Evolutionary conservation across 306 rosid genomes (phyloP), one percentile per base, ranked within the genome.

Genomic region (Cicer judaicum): DNA sequence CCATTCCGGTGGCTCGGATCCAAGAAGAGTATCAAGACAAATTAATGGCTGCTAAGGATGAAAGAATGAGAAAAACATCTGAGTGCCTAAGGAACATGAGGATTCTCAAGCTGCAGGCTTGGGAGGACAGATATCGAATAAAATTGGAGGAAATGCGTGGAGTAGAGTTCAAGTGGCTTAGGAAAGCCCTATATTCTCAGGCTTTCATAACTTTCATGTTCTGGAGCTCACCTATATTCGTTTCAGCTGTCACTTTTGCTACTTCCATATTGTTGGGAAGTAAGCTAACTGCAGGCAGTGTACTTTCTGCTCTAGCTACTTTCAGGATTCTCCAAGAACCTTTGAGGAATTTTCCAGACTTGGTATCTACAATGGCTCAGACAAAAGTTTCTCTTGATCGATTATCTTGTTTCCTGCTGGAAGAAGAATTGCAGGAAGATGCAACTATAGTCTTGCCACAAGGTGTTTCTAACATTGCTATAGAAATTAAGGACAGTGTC

Each of bases 141-240:
- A 81, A 38, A 85, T 79, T 95, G 78, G 98, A 95, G 89, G 96
- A 95, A 46, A 95, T 95, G 98, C 92, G 98, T 1, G 86, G 90
- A 40, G 96, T 92, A 50, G 99, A 95, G 88, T 95, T 88, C 88
- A 92, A 85, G 83, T 95, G 97, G 97, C 96, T 95, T 18, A 76
- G 90, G 62, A 89, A 85, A 85, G 99, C 99, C 50, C 96, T 95
- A 62, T 95, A 92, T 78, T 95, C 99, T 14, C 99, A 95, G 78
- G 98, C 99, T 78, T 95, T 87, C 80, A 95, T 95, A 73, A 95
- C 99, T 68, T 95, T 95, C 85, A 89, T 95, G 78, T 95, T 95
- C 85, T 95, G 99, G 99, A 95, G 98, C 88, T 95, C 99, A 14
- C 99, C 99, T 9, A 95, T 95, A 84, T 95, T 95, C 81, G 99